Evolutionary conservation across 192 early-diverging fungal genomes (phyloP).

Genomic region (Gorgonomyces haynaldii): DNA sequence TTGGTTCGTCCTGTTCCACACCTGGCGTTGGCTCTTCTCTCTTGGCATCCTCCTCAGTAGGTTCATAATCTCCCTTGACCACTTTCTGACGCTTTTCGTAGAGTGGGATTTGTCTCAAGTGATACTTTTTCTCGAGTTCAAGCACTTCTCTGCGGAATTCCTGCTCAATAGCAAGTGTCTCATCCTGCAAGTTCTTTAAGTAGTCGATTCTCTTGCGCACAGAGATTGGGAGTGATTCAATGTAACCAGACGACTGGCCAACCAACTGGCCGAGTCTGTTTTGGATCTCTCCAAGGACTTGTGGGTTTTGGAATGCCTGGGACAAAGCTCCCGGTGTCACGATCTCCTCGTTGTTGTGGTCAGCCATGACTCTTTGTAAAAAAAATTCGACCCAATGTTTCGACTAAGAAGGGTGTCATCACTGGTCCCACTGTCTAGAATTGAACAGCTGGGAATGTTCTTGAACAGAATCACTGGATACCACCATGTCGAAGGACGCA

Average conservation of each 20-base stretch:
- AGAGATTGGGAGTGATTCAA: conserved; percentile 27
- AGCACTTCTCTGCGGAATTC: conserved; percentile 90
- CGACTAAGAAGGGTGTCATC: background rate
- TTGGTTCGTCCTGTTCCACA: conserved; percentile 36
- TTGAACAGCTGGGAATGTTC: no score
- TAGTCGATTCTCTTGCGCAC: background rate
- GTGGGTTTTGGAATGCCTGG: conserved; percentile 24
- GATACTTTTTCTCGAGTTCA: conserved; percentile 94
- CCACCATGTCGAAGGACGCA: background rate
- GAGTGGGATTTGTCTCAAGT: conserved; percentile 69
- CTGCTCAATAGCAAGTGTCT: conserved; percentile 73
- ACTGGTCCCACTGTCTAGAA: background rate
- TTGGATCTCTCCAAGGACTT: conserved; percentile 23
- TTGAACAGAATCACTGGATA: background rate
- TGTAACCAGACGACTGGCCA: conserved; percentile 63
- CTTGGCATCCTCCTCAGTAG: conserved; percentile 74
- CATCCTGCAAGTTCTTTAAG: conserved; percentile 28
- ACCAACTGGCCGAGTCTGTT: conserved; percentile 66
- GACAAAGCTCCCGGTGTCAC: conserved; percentile 2
- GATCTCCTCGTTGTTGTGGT: background rate
- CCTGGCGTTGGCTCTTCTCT: conserved; percentile 42
- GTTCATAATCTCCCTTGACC: conserved; percentile 71
- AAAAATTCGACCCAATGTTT: background rate
- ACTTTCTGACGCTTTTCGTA: conserved; percentile 74
- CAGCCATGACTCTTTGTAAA: background rate